These are phyloP conservation scores for Saccharomycopsis sp. DNA, from an alignment of 805 yeast genomes.

Conservation along the genomic window DNA sequence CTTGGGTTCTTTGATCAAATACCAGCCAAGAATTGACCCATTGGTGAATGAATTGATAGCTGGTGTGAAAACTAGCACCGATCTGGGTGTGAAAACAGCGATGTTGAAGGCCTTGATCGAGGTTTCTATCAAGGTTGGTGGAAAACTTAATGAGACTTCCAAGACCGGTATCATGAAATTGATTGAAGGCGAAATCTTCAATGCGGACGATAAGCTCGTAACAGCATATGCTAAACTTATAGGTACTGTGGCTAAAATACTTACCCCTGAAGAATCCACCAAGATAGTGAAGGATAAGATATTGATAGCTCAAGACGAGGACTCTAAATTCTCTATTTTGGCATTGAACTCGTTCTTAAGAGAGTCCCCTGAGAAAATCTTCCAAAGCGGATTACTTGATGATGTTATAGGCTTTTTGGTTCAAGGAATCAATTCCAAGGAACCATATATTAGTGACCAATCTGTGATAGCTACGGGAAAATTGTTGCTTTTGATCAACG, in stretches of 20 bases:
- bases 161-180: slow-evolving; percentile 61
- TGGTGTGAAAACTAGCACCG: slow-evolving; percentile 63
- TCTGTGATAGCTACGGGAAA: slow-evolving; percentile 81
- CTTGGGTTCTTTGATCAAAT: slow-evolving; percentile 76
- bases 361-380: slow-evolving; percentile 64
- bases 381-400: slow-evolving; percentile 42
- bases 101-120: slow-evolving; percentile 81
- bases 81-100: slow-evolving; percentile 71
- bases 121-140: slow-evolving; percentile 75
- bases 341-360: slow-evolving; percentile 74
- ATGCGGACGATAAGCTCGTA: slow-evolving; percentile 53
- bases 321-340: slow-evolving; percentile 57
- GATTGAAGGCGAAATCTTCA: slow-evolving; percentile 63
- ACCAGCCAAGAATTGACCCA: slow-evolving; percentile 93
- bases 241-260: slow-evolving; percentile 67
- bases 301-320: slow-evolving; percentile 37
- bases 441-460: slow-evolving; percentile 60
- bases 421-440: slow-evolving; percentile 35
- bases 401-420: slow-evolving; percentile 46
- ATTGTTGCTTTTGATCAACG: slow-evolving; percentile 48
- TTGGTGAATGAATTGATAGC: slow-evolving; percentile 74
- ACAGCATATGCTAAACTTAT: slow-evolving; percentile 72
- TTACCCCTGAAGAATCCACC: slow-evolving; percentile 57
- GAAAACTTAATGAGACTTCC: slow-evolving; percentile 66
- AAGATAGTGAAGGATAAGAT: slow-evolving; percentile 56